Percentiles rank a stretch among this genome's conserved stretches.
Conservation (phyloP, 2,329 filamentous ascomycete species). For the Xylaria sp. region DNA sequence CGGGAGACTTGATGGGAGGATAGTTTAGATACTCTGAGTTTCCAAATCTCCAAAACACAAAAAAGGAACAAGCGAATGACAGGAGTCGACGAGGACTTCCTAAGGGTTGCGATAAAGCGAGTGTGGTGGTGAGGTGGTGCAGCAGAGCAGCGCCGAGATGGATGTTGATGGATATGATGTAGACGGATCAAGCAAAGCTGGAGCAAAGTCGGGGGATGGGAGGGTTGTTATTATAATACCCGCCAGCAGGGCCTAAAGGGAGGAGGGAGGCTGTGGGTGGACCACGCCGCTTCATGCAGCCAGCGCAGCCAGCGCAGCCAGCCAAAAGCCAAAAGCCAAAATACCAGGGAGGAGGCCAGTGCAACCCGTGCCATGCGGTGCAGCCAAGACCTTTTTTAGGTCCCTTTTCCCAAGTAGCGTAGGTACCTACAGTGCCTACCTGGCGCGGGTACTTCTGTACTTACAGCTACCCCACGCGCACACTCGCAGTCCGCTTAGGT, state of each 20-base stretch:
- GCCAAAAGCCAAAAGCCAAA: conserved; percentile 17
- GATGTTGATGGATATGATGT: conserved; percentile 51
- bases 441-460: background rate
- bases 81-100: conserved; percentile 81
- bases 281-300: conserved; percentile 29
- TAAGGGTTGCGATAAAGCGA: conserved; percentile 64
- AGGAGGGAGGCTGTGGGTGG: conserved; percentile 33
- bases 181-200: conserved; percentile 47
- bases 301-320: conserved; percentile 23
- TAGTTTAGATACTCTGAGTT: conserved; percentile 50
- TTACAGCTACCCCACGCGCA: conserved; percentile 7
- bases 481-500: background rate
- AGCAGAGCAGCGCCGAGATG: conserved; percentile 54
- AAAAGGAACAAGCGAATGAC: conserved; percentile 75
- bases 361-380: conserved; percentile 22
- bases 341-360: conserved; percentile 21
- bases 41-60: conserved; percentile 58
- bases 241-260: conserved; percentile 21
- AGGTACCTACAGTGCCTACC: conserved; percentile 4
- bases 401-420: conserved; percentile 21
- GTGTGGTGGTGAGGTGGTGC: conserved; percentile 57
- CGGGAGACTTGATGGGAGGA: conserved; percentile 38
- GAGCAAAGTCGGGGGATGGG: conserved; percentile 49
- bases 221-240: conserved; percentile 51
- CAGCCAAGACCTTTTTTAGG: conserved; percentile 19